Evolutionary conservation across 202 grass and related monocot species (phyloP), one percentile per base, ranked within the genome.

Genomic region (Digitaria exilis): DNA sequence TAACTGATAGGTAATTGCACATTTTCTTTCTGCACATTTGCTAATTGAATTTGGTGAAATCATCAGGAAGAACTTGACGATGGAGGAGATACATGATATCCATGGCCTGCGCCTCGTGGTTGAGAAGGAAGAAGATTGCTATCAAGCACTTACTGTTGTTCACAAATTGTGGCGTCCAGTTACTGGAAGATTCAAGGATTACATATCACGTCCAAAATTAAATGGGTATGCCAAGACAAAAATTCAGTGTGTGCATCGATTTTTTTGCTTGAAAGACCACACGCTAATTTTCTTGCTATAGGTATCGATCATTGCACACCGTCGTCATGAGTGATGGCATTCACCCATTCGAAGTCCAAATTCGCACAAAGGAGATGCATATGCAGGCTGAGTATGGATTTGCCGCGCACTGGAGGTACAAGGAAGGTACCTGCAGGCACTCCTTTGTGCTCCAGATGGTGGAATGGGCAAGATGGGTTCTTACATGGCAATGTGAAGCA

Each of bases 381-480:
- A 69, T 85, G n/a, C 93, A 96, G 76, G 93, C 96, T 2, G 96
- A 98, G 78, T 96, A 94, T 32, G 96, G 96, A 14, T 89, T 93
- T 18, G 96, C 96, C 0, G 93, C 96, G 0, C 96, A 98, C 42
- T 98, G 96, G 96, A 93, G 91, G 39, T 98, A 98, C 89, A 98
- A 98, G 87, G 96, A 98, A 80, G 91, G 91, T 32, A 84, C 85
- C 14, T 89, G 74, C 51, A 87, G 85, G 80, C 87, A 98, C 75
- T 86, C 90, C 2, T 96, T 94, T 73, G 89, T 98, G 31, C 85
- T 88, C 32, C 93, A 89, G 52, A 95, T 98, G 93, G 92, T 98
- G 85, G 82, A 98, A 75, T 98, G 93, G 93, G 93, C 89, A 16
- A 87, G 91, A 69, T 98, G 91, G 91, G 96, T 94, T 24, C 85